These are phyloP conservation scores for Pisolithus microcarpus DNA, from an alignment of 768 basidiomycete genomes.

Conservation along the genomic window DNA sequence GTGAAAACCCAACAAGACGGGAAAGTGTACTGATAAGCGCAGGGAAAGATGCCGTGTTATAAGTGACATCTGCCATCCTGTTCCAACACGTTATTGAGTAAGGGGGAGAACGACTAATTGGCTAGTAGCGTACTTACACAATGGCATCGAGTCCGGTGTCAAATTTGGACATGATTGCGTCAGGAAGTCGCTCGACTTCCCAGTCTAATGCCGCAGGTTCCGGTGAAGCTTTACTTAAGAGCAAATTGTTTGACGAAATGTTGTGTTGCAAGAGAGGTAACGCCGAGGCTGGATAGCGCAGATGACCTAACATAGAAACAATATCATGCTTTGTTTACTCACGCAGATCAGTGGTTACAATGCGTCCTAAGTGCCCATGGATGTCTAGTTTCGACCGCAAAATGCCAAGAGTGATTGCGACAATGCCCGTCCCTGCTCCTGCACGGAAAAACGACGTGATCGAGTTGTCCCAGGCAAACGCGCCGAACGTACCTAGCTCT, in stretches of 20 bases:
- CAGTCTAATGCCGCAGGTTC: slow-evolving; percentile 57
- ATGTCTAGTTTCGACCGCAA: slow-evolving; percentile 36
- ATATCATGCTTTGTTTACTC: slow-evolving; percentile 16
- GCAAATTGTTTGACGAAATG: slow-evolving; percentile 38
- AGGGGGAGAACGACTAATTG: not conserved
- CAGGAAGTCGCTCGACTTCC: slow-evolving; percentile 55
- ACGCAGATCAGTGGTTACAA: slow-evolving; percentile 73
- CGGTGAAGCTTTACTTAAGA: slow-evolving; percentile 27
- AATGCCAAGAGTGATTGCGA: slow-evolving; percentile 58
- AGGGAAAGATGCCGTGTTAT: slow-evolving; percentile 83
- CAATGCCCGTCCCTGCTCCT: slow-evolving; percentile 86
- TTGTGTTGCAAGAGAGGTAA: slow-evolving; percentile 74
- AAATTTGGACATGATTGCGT: slow-evolving; percentile 28
- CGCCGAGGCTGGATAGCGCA: slow-evolving; percentile 59
- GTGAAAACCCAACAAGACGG: slow-evolving; percentile 32
- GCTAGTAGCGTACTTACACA: slow-evolving; percentile 41
- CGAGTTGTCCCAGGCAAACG: not conserved
- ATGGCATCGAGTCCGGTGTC: slow-evolving; percentile 51
- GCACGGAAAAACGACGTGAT: not conserved
- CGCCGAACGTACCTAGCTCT: slow-evolving; percentile 56
- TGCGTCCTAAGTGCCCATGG: slow-evolving; percentile 19
- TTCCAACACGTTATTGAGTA: not conserved
- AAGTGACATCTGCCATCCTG: slow-evolving; percentile 91
- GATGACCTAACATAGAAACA: not conserved
- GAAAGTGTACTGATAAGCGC: slow-evolving; percentile 64